These are phyloP conservation scores for Omphalea diandra DNA, from an alignment of 441 rosid genomes.

Conservation along the genomic window DNA sequence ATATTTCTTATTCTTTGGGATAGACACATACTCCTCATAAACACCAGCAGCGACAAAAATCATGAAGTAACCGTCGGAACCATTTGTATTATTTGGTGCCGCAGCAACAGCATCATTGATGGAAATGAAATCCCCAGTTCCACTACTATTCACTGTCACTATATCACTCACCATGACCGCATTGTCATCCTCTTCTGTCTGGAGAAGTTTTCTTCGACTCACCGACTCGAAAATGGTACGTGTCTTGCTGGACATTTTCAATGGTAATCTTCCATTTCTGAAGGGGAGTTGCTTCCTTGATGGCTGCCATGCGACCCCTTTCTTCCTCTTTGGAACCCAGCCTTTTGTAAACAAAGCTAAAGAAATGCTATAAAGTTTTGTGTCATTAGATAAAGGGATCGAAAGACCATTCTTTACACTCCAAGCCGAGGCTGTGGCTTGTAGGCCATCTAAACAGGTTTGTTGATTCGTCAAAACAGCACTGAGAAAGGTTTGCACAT, in stretches of 20 bases:
- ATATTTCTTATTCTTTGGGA: constrained; percentile 62
- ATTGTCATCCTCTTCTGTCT: constrained; percentile 12
- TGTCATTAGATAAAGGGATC: constrained; percentile 53
- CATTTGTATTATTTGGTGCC: constrained; percentile 71
- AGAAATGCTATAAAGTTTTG: constrained; percentile 73
- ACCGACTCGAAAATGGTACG: constrained; percentile 53
- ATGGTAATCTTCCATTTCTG: constrained; percentile 46
- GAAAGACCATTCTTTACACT: constrained; percentile 47
- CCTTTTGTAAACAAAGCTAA: constrained; percentile 69
- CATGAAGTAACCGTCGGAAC: constrained; percentile 63
- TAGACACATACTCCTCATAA: constrained; percentile 70
- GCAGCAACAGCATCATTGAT: constrained; percentile 63
- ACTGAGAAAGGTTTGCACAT: constrained; percentile 54
- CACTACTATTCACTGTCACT: constrained; percentile 65
- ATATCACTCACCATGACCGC: constrained; percentile 49
- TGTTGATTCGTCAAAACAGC: constrained; percentile 60
- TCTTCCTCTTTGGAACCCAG: constrained; percentile 54
- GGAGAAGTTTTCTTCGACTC: constrained; percentile 45
- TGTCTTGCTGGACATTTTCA: constrained; percentile 52
- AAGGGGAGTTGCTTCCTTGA: constrained; percentile 29
- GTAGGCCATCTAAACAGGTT: constrained; percentile 61
- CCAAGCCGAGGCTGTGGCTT: constrained; percentile 47
- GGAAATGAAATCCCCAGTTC: constrained; percentile 66
- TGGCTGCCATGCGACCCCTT: constrained; percentile 26
- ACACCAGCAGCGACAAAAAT: constrained; percentile 67